phyloP scores from a whole-genome alignment of 768 basidiomycete genomes.

The Mycena chlorophos region DNA sequence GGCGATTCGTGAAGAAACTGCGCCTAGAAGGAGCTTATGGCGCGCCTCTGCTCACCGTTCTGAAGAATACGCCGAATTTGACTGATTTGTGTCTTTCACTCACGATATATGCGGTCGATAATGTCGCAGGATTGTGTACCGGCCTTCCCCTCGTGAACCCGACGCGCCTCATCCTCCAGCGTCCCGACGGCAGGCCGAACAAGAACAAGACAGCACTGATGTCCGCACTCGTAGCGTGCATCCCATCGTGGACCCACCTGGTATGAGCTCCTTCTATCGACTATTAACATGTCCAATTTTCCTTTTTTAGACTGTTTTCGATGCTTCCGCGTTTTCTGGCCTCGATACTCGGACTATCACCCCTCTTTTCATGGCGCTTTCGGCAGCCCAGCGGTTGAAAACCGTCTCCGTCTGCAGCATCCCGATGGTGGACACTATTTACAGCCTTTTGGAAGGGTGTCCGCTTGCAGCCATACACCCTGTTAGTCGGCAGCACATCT shows the following conservation, averaged over 20 bases:
- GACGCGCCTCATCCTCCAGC: neutral
- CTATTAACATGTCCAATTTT: neutral
- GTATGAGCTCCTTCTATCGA: neutral
- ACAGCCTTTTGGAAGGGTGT: too few relatives aligned
- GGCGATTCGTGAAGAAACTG: conserved; percentile 1
- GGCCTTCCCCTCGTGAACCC: neutral
- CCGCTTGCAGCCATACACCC: too few relatives aligned
- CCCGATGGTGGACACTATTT: too few relatives aligned
- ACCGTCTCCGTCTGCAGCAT: too few relatives aligned
- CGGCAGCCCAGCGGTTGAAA: neutral
- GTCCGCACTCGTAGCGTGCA: neutral
- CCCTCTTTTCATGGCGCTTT: neutral
- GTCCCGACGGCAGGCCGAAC: neutral
- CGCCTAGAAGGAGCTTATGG: neutral
- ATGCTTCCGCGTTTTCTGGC: neutral
- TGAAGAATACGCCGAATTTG: neutral
- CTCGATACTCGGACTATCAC: neutral
- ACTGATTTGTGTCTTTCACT: neutral
- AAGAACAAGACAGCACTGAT: neutral
- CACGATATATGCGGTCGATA: neutral
- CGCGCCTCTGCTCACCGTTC: neutral
- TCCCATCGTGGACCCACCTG: neutral
- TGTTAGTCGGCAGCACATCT: too few relatives aligned
- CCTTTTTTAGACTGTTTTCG: neutral
- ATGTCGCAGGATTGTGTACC: neutral